Evolutionary conservation across 306 rosid genomes (phyloP).

Genomic region (Malus fusca): DNA sequence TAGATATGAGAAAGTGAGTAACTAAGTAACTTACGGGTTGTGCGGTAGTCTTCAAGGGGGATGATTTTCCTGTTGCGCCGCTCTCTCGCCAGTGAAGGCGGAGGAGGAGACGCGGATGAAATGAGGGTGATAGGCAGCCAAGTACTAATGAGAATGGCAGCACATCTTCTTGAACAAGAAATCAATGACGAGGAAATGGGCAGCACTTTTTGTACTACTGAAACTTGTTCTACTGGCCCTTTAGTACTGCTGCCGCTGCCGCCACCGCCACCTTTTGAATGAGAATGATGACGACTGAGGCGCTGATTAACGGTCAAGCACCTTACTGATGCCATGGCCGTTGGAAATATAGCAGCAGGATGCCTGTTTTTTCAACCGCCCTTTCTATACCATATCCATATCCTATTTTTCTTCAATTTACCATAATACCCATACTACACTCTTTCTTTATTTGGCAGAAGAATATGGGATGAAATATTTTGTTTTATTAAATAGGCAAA

Average conservation of each 20-base stretch:
- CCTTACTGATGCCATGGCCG: conserved; percentile 10
- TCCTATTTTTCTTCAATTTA: background rate
- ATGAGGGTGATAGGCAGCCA: conserved; percentile 38
- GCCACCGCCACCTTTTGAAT: too few relatives aligned
- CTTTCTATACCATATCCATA: background rate
- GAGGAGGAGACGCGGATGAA: conserved; percentile 13
- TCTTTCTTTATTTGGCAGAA: background rate
- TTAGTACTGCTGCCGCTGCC: too few relatives aligned
- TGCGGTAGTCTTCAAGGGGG: conserved; percentile 61
- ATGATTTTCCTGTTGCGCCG: conserved; percentile 64
- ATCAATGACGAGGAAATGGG: conserved; percentile 3
- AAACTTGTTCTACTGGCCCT: background rate
- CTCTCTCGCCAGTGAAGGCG: conserved; percentile 48
- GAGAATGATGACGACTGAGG: background rate
- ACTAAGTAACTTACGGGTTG: conserved; percentile 32
- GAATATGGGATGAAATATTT: too few relatives aligned
- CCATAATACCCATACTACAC: background rate
- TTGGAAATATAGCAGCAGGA: background rate
- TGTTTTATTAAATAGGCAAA: too few relatives aligned
- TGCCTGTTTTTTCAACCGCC: background rate
- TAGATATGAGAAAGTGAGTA: background rate
- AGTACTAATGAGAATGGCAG: conserved; percentile 42
- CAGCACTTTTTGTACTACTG: background rate
- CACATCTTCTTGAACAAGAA: conserved; percentile 49
- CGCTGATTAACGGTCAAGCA: background rate